Percentiles rank a stretch among this genome's conserved stretches.
phyloP scores from a whole-genome alignment of 768 basidiomycete species.

The Suillus variegatus region DNA sequence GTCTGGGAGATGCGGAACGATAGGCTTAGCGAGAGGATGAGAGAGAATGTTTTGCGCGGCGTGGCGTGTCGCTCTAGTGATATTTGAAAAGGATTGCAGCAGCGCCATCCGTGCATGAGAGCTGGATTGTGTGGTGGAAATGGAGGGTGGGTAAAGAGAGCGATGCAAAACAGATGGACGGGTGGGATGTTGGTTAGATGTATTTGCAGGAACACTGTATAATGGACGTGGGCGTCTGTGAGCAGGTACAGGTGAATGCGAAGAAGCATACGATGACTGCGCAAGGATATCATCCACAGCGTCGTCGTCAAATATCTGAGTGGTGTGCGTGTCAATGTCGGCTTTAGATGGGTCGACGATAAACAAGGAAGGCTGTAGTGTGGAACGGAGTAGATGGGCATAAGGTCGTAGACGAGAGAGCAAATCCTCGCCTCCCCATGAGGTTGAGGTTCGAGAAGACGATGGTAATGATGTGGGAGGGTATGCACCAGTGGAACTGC shows the following conservation, averaged over 20 bases:
- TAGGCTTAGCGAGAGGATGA: slow-evolving; percentile 94
- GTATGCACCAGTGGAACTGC: slow-evolving; percentile 51
- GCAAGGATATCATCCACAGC: slow-evolving; percentile 87
- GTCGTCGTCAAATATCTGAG: slow-evolving; percentile 79
- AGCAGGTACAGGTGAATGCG: slow-evolving; percentile 81
- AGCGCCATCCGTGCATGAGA: slow-evolving; percentile 81
- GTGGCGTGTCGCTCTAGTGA: slow-evolving; percentile 90
- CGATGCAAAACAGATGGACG: slow-evolving; percentile 81
- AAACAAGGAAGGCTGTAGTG: slow-evolving; percentile 82
- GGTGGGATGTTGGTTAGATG: slow-evolving; percentile 57
- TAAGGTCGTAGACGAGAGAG: slow-evolving; percentile 75
- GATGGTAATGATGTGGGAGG: slow-evolving; percentile 59
- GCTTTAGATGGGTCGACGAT: slow-evolving; percentile 89
- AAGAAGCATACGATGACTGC: slow-evolving; percentile 74
- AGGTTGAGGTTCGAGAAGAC: slow-evolving; percentile 43
- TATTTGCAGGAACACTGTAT: slow-evolving; percentile 31
- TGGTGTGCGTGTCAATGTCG: slow-evolving; percentile 93
- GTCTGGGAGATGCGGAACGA: slow-evolving; percentile 93
- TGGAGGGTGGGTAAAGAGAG: slow-evolving; percentile 59
- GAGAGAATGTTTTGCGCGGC: slow-evolving; percentile 94
- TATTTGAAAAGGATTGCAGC: slow-evolving; percentile 91
- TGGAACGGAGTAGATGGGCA: slow-evolving; percentile 81
- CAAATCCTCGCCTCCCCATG: slow-evolving; percentile 90
- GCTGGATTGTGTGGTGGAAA: slow-evolving; percentile 50
- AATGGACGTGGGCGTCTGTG: slow-evolving; percentile 76